Evolutionary conservation across 225 moss, liverwort and hornwort genomes (phyloP).

Genomic region (Climacium dendroides): DNA sequence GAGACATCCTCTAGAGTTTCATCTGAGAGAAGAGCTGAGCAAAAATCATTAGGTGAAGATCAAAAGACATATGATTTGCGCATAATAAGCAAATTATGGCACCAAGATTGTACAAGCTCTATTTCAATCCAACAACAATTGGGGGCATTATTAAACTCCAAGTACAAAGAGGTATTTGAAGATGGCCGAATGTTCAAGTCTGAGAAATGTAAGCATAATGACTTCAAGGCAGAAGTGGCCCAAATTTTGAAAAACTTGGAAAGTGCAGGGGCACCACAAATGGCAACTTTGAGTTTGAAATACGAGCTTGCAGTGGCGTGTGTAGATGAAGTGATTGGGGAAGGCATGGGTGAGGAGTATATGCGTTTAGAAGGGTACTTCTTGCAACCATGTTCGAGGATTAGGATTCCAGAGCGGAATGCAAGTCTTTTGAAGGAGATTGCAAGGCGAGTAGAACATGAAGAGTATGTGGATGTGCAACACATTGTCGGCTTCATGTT

Average conservation of each 20-base stretch:
- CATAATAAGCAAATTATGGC: constrained; percentile 2
- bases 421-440: neutral
- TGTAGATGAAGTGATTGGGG: neutral
- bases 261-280: neutral
- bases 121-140: neutral
- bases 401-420: neutral
- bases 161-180: neutral
- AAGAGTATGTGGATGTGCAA: neutral
- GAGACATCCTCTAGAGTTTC: neutral
- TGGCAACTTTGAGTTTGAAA: neutral
- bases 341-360: neutral
- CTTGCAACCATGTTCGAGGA: neutral
- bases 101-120: constrained; percentile 19
- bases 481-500: constrained; percentile 3
- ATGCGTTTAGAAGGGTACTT: neutral
- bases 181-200: neutral
- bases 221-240: constrained; percentile 7
- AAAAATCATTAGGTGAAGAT: neutral
- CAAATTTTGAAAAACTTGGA: constrained; percentile 2
- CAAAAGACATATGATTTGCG: neutral
- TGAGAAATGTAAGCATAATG: neutral
- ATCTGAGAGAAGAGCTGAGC: neutral
- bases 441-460: neutral
- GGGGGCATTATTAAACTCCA: neutral
- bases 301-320: neutral